Percentiles rank a stretch among this genome's conserved stretches.
Evolutionary conservation across 169 alveolate species (phyloP).

Genomic region (Amoebophrya sp.): DNA sequence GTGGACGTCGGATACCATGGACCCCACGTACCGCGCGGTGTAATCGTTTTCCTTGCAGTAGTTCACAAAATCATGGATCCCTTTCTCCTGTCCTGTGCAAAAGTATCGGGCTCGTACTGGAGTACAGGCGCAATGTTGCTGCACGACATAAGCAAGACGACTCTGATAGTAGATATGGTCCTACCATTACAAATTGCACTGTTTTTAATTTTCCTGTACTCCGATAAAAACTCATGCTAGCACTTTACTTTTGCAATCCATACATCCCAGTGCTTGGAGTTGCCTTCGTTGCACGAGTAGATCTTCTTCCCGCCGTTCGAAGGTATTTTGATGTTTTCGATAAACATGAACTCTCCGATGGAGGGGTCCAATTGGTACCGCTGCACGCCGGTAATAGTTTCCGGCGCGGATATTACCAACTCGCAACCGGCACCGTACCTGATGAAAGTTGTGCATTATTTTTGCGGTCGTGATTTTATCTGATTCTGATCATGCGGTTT

Average conservation of each 20-base stretch:
- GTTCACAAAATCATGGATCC: not conserved
- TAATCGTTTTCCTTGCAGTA: conserved; percentile 14
- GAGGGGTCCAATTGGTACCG: not conserved
- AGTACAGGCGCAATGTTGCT: too few relatives aligned
- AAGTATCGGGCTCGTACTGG: too few relatives aligned
- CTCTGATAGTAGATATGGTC: too few relatives aligned
- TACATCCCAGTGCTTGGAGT: not conserved
- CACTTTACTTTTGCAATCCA: too few relatives aligned
- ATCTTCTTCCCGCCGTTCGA: not conserved
- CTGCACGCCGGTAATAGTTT: not conserved
- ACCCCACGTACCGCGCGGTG: conserved; percentile 2
- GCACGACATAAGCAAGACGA: too few relatives aligned
- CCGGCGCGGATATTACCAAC: not conserved
- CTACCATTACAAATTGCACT: too few relatives aligned
- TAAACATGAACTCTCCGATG: not conserved
- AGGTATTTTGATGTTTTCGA: not conserved
- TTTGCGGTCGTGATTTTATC: too few relatives aligned
- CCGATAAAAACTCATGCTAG: too few relatives aligned
- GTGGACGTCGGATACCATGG: not conserved
- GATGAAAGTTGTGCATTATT: too few relatives aligned
- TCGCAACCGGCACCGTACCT: not conserved
- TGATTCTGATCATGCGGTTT: too few relatives aligned
- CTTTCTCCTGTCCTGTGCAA: too few relatives aligned
- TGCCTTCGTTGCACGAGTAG: not conserved
- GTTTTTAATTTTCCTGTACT: too few relatives aligned